A percentile compares a stretch with the other conserved stretches of the same genome.
Conservation (phyloP, 1,284 basidiomycete genomes). For the Cystobasidium pallidum region DNA sequence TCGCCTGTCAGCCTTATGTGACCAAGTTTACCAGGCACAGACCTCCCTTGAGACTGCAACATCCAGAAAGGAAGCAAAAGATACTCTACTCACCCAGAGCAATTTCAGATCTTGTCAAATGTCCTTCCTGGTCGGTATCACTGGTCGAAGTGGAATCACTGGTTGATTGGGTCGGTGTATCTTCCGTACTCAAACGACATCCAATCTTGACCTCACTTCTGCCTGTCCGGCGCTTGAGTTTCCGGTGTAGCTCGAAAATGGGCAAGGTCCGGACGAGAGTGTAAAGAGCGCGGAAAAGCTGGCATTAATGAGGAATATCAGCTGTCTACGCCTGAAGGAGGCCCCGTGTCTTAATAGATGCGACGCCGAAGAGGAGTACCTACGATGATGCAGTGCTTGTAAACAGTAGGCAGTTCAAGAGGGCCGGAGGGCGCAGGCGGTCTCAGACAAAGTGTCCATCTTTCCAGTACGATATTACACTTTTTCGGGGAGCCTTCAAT, state of each 20-base stretch:
- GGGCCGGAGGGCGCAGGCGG: slow-evolving; percentile 40
- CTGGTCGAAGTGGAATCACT: slow-evolving; percentile 16
- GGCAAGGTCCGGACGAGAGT: slow-evolving; percentile 53
- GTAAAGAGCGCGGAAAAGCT: slow-evolving; percentile 55
- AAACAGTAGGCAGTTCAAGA: slow-evolving; percentile 54
- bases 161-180: not conserved
- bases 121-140: slow-evolving; percentile 8
- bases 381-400: slow-evolving; percentile 55
- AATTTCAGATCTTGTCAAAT: slow-evolving; percentile 15
- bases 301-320: too few species aligned
- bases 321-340: not conserved
- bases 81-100: slow-evolving; percentile 33
- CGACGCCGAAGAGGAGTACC: too few species aligned
- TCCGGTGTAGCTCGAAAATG: slow-evolving; percentile 49
- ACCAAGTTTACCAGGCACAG: too few species aligned
- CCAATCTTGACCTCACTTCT: slow-evolving; percentile 50
- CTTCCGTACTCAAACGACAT: slow-evolving; percentile 50
- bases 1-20: too few species aligned
- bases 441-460: slow-evolving; percentile 49
- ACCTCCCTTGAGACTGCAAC: too few species aligned
- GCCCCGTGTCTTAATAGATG: not conserved
- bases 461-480: slow-evolving; percentile 51
- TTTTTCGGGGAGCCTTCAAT: slow-evolving; percentile 23
- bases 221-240: slow-evolving; percentile 43
- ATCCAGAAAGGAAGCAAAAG: too few species aligned